phyloP scores from a whole-genome alignment of 164 flowering plant genomes.

The Piper longum region DNA sequence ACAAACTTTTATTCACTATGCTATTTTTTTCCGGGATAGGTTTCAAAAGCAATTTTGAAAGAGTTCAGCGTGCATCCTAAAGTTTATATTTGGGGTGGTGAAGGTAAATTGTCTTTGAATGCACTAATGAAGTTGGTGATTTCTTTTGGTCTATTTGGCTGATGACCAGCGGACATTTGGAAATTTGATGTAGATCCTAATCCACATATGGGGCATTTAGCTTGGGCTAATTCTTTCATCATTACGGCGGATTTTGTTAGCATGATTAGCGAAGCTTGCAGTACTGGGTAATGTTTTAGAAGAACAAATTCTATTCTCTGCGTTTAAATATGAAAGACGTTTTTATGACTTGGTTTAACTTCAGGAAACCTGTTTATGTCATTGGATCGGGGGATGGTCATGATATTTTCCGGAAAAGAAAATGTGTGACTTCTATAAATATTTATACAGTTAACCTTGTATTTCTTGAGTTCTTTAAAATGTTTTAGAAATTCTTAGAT shows the following conservation, averaged over 20 bases:
- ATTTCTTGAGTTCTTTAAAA: neutral
- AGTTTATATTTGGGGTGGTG: constrained; percentile 76
- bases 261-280: constrained; percentile 94
- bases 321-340: too few species aligned
- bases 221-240: constrained; percentile 97
- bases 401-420: constrained; percentile 72
- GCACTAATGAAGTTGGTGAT: neutral
- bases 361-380: constrained; percentile 93
- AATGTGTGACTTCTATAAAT: constrained; percentile 54
- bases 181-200: constrained; percentile 48
- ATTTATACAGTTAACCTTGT: neutral
- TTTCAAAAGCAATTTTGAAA: constrained; percentile 39
- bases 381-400: constrained; percentile 81
- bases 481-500: too few species aligned
- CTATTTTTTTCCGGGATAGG: constrained; percentile 23
- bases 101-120: constrained; percentile 36
- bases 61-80: constrained; percentile 64
- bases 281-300: constrained; percentile 66
- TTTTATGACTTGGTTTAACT: neutral
- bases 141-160: neutral
- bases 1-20: neutral
- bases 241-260: constrained; percentile 95
- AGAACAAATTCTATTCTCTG: neutral
- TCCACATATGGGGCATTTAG: constrained; percentile 88
- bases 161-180: neutral